phyloP scores from a whole-genome alignment of 164 flowering plant genomes.

The Chimonanthus praecox region DNA sequence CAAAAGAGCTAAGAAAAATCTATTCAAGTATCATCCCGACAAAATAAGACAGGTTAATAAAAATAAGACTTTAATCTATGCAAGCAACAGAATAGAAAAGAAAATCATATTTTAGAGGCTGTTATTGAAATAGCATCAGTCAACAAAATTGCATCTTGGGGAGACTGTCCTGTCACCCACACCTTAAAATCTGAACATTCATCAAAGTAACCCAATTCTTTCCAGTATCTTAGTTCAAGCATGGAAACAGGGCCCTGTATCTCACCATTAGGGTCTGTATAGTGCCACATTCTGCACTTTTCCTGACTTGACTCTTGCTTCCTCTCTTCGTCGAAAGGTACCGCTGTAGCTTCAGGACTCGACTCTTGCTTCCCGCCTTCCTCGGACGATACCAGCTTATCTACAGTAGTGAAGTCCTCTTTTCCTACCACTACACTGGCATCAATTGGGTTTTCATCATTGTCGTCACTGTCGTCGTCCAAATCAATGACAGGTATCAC shows the following conservation, averaged over 20 bases:
- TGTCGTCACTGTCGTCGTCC: neutral
- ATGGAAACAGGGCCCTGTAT: slow-evolving; percentile 10
- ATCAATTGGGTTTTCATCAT: neutral
- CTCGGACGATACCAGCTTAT: no score
- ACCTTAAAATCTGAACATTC: slow-evolving; percentile 1
- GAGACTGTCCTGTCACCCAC: slow-evolving; percentile 6
- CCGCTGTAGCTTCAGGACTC: no score
- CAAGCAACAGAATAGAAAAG: no score
- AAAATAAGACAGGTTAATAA: no score
- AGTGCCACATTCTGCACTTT: slow-evolving; percentile 1
- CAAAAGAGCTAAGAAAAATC: no score
- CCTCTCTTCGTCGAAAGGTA: neutral
- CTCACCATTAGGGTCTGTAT: slow-evolving; percentile 3
- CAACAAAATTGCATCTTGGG: slow-evolving; percentile 4
- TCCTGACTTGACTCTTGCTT: neutral
- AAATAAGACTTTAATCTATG: no score
- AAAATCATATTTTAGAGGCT: no score
- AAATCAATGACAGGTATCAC: neutral
- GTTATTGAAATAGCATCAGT: neutral
- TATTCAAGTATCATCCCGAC: no score
- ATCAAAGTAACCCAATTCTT: neutral
- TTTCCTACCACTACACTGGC: neutral
- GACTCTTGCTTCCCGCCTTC: no score
- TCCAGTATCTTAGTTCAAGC: slow-evolving; percentile 1
- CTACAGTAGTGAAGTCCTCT: no score